These are phyloP conservation scores for Canariomyces notabilis DNA, from an alignment of 2,329 filamentous ascomycete species.

Conservation along the genomic window DNA sequence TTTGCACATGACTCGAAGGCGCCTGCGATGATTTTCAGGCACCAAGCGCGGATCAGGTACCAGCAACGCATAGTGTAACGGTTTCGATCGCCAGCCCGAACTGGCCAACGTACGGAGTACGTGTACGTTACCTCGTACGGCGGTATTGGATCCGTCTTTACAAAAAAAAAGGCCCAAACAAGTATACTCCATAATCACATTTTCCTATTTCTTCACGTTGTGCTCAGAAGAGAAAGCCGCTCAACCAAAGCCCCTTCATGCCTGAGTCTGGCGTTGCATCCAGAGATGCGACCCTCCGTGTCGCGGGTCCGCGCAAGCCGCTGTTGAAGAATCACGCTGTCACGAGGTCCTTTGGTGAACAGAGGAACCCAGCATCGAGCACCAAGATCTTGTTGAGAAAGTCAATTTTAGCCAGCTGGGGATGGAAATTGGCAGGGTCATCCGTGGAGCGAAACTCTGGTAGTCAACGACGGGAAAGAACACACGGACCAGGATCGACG, in stretches of 20 bases:
- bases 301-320: neutral
- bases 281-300: neutral
- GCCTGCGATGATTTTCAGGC: conserved; percentile 13
- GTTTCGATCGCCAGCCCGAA: conserved; percentile 7
- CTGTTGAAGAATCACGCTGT: neutral
- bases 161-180: too few species aligned
- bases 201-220: too few species aligned
- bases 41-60: conserved; percentile 18
- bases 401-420: conserved; percentile 18
- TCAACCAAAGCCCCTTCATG: too few species aligned
- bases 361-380: neutral
- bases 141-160: too few species aligned
- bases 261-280: neutral
- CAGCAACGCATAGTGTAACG: conserved; percentile 1
- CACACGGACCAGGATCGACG: conserved; percentile 23
- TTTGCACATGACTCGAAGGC: conserved; percentile 1
- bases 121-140: too few species aligned
- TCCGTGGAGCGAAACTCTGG: conserved; percentile 3
- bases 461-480: conserved; percentile 3
- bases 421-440: conserved; percentile 23
- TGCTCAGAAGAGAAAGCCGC: too few species aligned
- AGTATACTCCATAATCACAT: too few species aligned
- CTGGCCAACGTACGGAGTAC: too few species aligned
- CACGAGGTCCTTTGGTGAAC: neutral
- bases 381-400: conserved; percentile 8